Evolutionary conservation across 2,329 filamentous ascomycete genomes (phyloP).

Genomic region (Epicoccum sorghinum): DNA sequence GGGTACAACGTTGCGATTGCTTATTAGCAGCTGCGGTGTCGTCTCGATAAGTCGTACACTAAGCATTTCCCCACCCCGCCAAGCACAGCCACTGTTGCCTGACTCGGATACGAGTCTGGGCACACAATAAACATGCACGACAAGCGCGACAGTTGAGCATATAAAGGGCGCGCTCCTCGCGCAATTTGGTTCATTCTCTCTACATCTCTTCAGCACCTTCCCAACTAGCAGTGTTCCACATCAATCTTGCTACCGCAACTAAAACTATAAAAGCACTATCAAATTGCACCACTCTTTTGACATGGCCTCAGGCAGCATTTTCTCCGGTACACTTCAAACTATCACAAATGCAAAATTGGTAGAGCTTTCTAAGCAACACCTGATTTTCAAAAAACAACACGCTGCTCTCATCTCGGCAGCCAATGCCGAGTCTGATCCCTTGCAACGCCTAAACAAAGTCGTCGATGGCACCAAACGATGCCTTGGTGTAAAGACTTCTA

Average conservation of each 20-base stretch:
- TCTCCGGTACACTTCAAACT: slow-evolving; percentile 43
- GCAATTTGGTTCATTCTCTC: neutral
- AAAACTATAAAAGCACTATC: too few species aligned
- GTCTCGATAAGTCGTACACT: neutral
- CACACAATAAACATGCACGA: neutral
- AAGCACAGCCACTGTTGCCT: slow-evolving; percentile 8
- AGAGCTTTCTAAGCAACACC: slow-evolving; percentile 46
- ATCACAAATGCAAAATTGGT: slow-evolving; percentile 46
- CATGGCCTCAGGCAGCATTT: slow-evolving; percentile 41
- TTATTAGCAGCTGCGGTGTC: neutral
- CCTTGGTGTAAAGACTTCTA: slow-evolving; percentile 30
- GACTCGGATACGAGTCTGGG: neutral
- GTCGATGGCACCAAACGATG: slow-evolving; percentile 38
- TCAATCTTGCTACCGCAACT: too few species aligned
- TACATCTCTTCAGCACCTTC: neutral
- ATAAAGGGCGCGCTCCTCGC: neutral
- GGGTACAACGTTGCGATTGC: too few species aligned
- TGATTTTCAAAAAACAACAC: slow-evolving; percentile 39
- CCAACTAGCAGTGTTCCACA: neutral
- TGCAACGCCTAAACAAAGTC: slow-evolving; percentile 34
- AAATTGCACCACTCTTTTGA: neutral
- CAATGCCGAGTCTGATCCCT: slow-evolving; percentile 23
- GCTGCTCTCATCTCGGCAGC: slow-evolving; percentile 20
- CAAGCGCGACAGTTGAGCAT: neutral
- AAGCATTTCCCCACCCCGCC: neutral